Evolutionary conservation across 2,329 filamentous ascomycete genomes (phyloP).

Genomic region (Coniella lustricola): DNA sequence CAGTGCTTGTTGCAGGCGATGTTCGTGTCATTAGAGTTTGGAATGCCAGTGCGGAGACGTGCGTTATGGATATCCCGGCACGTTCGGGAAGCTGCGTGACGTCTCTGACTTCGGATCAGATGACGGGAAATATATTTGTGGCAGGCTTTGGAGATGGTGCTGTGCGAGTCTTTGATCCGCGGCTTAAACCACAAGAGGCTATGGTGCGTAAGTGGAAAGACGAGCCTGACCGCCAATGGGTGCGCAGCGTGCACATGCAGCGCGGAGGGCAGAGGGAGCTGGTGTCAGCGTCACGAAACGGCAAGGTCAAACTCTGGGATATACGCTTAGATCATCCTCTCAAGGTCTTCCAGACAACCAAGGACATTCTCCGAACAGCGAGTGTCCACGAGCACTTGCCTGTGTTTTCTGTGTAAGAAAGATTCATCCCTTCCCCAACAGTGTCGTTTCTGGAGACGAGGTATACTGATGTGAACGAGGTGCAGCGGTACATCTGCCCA

Average conservation of each 20-base stretch:
- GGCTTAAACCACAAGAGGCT: conserved; percentile 72
- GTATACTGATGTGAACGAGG: conserved; percentile 22
- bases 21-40: conserved; percentile 93
- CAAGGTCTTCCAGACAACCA: conserved; percentile 66
- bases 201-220: conserved; percentile 98
- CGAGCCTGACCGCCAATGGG: conserved; percentile 77
- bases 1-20: conserved; percentile 90
- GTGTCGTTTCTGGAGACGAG: neutral
- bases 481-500: conserved; percentile 79
- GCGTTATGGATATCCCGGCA: conserved; percentile 87
- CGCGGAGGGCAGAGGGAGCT: conserved; percentile 89
- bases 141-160: conserved; percentile 95
- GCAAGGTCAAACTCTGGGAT: conserved; percentile 94
- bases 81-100: conserved; percentile 94
- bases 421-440: neutral
- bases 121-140: conserved; percentile 92
- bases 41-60: conserved; percentile 91
- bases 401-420: conserved; percentile 80
- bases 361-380: conserved; percentile 72
- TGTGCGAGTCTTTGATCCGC: conserved; percentile 87
- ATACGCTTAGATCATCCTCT: conserved; percentile 78
- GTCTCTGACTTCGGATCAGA: conserved; percentile 91
- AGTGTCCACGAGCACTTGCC: conserved; percentile 95
- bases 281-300: conserved; percentile 82
- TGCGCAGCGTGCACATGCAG: conserved; percentile 94